phyloP scores from a whole-genome alignment of 2,329 filamentous ascomycete genomes.

The Hypoxylon rubiginosum region DNA sequence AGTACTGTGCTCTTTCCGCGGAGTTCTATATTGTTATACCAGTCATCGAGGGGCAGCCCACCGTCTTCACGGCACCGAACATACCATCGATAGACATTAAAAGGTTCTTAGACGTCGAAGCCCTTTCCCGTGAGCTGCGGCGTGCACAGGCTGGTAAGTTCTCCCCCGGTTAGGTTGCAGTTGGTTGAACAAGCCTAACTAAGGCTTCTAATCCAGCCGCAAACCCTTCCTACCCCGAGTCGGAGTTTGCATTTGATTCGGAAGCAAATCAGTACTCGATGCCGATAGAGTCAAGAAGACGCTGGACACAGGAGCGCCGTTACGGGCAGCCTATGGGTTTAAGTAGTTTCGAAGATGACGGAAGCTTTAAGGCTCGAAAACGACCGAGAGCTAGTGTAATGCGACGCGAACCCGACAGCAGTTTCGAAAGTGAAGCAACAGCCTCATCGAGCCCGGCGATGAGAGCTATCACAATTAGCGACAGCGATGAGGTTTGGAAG shows the following conservation, averaged over 20 bases:
- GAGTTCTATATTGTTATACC: conserved; percentile 67
- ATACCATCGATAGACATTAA: conserved; percentile 48
- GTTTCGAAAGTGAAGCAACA: conserved; percentile 57
- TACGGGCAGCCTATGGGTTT: conserved; percentile 36
- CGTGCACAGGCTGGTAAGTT: conserved; percentile 58
- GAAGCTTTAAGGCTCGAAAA: conserved; percentile 54
- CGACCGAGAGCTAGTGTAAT: conserved; percentile 49
- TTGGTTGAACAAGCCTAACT: conserved; percentile 17
- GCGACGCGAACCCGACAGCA: conserved; percentile 56
- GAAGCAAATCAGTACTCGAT: conserved; percentile 32
- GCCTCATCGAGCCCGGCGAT: conserved; percentile 56
- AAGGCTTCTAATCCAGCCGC: conserved; percentile 24
- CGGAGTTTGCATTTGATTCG: conserved; percentile 36
- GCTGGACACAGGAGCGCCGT: conserved; percentile 32
- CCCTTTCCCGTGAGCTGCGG: conserved; percentile 57
- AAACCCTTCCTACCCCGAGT: conserved; percentile 34
- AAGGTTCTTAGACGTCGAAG: conserved; percentile 62
- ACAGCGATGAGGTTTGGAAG: conserved; percentile 66
- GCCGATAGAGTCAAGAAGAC: conserved; percentile 27
- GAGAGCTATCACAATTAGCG: conserved; percentile 65
- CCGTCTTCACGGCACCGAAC: conserved; percentile 54
- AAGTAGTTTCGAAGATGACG: conserved; percentile 49
- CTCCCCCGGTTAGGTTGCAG: background rate
- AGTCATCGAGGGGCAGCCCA: conserved; percentile 62
- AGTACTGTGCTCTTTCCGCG: conserved; percentile 66